Conservation (phyloP, 1,284 basidiomycete species). For the Sanghuangporus sanghuang region DNA sequence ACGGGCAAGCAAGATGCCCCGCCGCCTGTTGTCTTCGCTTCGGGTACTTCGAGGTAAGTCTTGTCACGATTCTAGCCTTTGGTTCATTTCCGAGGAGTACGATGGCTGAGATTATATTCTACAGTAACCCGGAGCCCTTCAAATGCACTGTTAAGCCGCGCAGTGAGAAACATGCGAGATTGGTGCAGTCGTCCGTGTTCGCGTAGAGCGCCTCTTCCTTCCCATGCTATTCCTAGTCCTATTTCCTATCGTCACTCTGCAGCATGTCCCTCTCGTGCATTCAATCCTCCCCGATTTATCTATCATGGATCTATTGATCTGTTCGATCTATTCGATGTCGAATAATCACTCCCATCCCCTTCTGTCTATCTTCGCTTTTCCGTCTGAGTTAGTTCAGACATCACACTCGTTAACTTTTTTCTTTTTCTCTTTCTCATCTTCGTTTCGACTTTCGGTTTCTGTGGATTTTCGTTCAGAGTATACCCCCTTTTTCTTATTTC, state of each 20-base stretch:
- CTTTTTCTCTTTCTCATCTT: not conserved
- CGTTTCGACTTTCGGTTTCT: not conserved
- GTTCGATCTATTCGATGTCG: no score
- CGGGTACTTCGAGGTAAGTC: constrained; percentile 5
- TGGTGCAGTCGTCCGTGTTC: not conserved
- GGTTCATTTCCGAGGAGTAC: not conserved
- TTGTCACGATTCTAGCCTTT: not conserved
- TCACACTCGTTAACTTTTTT: not conserved
- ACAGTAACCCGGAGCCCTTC: constrained; percentile 19
- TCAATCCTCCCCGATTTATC: no score
- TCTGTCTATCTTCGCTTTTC: no score
- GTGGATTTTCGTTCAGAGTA: not conserved
- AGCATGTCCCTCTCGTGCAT: no score
- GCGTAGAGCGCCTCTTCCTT: not conserved
- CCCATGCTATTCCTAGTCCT: not conserved
- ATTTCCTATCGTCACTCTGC: no score
- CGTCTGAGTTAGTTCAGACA: no score
- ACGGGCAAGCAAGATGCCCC: constrained; percentile 8
- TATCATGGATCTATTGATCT: no score
- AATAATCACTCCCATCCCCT: no score
- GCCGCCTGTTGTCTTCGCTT: constrained; percentile 1
- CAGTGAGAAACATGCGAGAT: constrained; percentile 8
- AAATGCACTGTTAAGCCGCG: constrained; percentile 16
- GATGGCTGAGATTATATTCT: not conserved
- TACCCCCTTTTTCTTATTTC: not conserved